Evolutionary conservation across 805 yeast genomes (phyloP).

Genomic region (Schwanniomyces yamadae): DNA sequence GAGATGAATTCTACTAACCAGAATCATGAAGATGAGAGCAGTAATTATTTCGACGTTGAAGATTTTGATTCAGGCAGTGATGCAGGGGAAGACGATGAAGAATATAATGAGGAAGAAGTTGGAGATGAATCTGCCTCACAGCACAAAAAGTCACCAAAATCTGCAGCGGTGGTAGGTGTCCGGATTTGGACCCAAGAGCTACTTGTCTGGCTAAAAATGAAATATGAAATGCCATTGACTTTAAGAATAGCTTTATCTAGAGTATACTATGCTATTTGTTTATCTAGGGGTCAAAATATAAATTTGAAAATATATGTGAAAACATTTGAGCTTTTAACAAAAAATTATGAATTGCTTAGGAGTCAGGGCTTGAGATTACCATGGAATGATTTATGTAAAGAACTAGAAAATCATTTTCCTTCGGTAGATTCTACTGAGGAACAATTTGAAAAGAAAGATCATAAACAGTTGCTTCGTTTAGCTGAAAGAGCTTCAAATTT

Average conservation of each 20-base stretch:
- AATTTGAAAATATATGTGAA: conserved; percentile 60
- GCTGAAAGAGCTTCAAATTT: conserved; percentile 56
- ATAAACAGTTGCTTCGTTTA: conserved; percentile 48
- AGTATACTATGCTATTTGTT: conserved; percentile 68
- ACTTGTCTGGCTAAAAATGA: conserved; percentile 72
- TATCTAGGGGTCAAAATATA: conserved; percentile 70
- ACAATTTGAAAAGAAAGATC: conserved; percentile 46
- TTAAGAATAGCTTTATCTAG: conserved; percentile 60
- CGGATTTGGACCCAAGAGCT: conserved; percentile 88
- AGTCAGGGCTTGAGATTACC: conserved; percentile 46
- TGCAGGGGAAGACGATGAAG: conserved; percentile 44
- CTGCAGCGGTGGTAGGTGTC: conserved; percentile 72
- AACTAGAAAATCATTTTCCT: conserved; percentile 32
- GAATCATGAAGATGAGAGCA: conserved; percentile 16
- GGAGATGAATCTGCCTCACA: conserved; percentile 42
- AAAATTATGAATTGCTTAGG: conserved; percentile 42
- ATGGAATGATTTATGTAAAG: conserved; percentile 48
- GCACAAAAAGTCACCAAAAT: conserved; percentile 60
- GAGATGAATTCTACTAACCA: conserved; percentile 20
- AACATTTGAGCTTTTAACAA: conserved; percentile 58
- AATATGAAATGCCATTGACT: conserved; percentile 72
- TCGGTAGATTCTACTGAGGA: conserved; percentile 45
- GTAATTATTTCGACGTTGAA: conserved; percentile 15
- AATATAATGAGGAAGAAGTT: conserved; percentile 35
- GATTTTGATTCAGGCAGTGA: conserved; percentile 34